These are phyloP conservation scores for Saccharomyces uvarum DNA, from an alignment of 1,139 yeast genomes.

Conservation along the genomic window DNA sequence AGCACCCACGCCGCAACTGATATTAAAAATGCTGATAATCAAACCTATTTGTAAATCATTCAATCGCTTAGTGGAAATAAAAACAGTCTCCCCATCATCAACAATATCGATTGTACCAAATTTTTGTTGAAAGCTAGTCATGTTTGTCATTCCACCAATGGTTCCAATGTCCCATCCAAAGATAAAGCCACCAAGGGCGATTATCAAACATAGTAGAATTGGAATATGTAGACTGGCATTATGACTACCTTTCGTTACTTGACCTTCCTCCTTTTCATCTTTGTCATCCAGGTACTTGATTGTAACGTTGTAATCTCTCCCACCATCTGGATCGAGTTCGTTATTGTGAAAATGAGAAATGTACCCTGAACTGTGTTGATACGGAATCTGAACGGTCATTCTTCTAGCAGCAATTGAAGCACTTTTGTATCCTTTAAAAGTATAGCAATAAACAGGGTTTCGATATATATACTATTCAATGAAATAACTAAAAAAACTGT, in stretches of 20 bases:
- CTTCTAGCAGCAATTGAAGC: not conserved
- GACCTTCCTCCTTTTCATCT: not conserved
- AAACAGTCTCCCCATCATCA: slow-evolving; percentile 22
- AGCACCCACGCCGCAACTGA: slow-evolving; percentile 72
- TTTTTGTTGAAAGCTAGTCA: slow-evolving; percentile 42
- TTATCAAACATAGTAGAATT: slow-evolving; percentile 33
- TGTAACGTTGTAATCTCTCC: not conserved
- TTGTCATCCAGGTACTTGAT: not conserved
- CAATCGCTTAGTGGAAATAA: slow-evolving; percentile 32
- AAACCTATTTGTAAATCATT: slow-evolving; percentile 47
- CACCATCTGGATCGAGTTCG: not conserved
- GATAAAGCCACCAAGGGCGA: slow-evolving; percentile 58
- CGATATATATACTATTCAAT: not conserved
- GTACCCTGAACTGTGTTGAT: not conserved
- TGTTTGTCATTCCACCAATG: slow-evolving; percentile 58
- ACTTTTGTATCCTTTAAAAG: not conserved
- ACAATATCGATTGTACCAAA: slow-evolving; percentile 36
- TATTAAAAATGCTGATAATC: slow-evolving; percentile 55
- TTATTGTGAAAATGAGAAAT: not conserved
- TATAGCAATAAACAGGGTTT: not conserved
- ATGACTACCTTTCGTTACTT: not conserved
- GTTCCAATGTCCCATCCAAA: slow-evolving; percentile 75
- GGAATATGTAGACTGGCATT: slow-evolving; percentile 10
- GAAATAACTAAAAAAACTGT: too few relatives aligned
- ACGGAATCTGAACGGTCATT: not conserved